These are phyloP conservation scores for Erodium texanum DNA, from an alignment of 441 rosid species.

Conservation along the genomic window DNA sequence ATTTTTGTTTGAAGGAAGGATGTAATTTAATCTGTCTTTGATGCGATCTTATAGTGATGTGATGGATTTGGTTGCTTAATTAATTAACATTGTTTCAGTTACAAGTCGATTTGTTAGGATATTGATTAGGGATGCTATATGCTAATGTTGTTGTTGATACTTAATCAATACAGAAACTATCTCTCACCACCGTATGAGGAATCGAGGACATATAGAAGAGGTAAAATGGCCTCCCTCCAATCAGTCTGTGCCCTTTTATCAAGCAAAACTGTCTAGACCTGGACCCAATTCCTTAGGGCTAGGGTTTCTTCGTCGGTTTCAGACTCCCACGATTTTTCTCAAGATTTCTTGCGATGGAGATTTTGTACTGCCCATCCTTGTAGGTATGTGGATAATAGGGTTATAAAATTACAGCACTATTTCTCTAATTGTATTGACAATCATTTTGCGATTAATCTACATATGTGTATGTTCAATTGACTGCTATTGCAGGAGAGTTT, in stretches of 20 bases:
- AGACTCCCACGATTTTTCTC: conserved; percentile 77
- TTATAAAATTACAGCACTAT: background rate
- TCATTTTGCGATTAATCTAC: background rate
- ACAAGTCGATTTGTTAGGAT: background rate
- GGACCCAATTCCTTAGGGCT: conserved; percentile 39
- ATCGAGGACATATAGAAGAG: conserved; percentile 33
- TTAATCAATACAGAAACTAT: conserved; percentile 33
- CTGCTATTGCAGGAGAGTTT: conserved; percentile 48
- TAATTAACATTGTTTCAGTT: background rate
- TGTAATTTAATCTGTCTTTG: background rate
- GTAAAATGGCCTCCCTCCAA: conserved; percentile 24
- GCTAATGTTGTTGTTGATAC: background rate
- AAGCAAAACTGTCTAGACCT: conserved; percentile 21
- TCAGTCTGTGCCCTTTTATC: conserved; percentile 20
- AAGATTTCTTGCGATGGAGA: conserved; percentile 79
- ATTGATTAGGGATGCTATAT: background rate
- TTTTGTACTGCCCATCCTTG: conserved; percentile 65
- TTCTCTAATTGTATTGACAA: background rate
- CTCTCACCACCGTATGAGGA: conserved; percentile 39
- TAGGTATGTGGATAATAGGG: conserved; percentile 34
- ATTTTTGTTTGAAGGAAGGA: background rate
- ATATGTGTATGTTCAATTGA: conserved; percentile 13
- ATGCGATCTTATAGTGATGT: background rate
- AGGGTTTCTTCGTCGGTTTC: conserved; percentile 55
- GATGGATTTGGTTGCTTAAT: background rate